Percentiles rank a stretch among this genome's conserved stretches.
phyloP scores from a whole-genome alignment of 1,284 basidiomycete species.

The Austroboletus rostrupii region DNA sequence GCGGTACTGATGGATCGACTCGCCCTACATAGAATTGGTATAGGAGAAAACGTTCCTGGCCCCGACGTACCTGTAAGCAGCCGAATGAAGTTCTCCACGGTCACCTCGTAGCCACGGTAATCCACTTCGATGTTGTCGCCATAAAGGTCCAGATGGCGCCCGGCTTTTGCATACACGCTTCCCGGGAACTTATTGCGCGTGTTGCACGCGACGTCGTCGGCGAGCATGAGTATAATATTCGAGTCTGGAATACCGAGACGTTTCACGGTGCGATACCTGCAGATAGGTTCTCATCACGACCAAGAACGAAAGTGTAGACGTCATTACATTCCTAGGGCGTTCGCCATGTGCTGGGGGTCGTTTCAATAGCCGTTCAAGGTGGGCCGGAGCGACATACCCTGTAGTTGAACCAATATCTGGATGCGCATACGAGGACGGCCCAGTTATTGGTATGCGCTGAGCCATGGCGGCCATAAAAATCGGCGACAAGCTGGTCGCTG shows the following conservation, averaged over 20 bases:
- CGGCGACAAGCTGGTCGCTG: constrained; percentile 19
- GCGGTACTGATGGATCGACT: constrained; percentile 73
- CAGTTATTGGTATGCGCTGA: constrained; percentile 90
- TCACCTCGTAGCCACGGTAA: constrained; percentile 96
- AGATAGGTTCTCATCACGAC: constrained; percentile 1
- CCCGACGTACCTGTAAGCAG: constrained; percentile 73
- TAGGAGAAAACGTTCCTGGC: neutral
- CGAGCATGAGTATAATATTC: constrained; percentile 98
- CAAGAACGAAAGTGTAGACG: neutral
- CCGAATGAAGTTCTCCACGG: constrained; percentile 92
- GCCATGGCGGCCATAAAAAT: constrained; percentile 30
- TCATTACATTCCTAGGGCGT: constrained; percentile 88
- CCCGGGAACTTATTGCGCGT: constrained; percentile 89
- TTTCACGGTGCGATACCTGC: constrained; percentile 95
- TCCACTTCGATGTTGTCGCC: constrained; percentile 97
- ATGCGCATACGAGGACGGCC: constrained; percentile 95
- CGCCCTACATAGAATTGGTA: constrained; percentile 46
- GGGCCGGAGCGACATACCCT: constrained; percentile 54
- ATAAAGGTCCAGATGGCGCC: constrained; percentile 83
- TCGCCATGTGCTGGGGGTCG: constrained; percentile 84
- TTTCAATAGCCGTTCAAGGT: neutral
- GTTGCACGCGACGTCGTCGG: constrained; percentile 95
- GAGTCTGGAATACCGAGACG: constrained; percentile 96
- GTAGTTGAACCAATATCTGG: constrained; percentile 98
- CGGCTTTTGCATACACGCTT: constrained; percentile 83